Evolutionary conservation across 306 rosid species (phyloP).

Genomic region (Carpinus fangiana): DNA sequence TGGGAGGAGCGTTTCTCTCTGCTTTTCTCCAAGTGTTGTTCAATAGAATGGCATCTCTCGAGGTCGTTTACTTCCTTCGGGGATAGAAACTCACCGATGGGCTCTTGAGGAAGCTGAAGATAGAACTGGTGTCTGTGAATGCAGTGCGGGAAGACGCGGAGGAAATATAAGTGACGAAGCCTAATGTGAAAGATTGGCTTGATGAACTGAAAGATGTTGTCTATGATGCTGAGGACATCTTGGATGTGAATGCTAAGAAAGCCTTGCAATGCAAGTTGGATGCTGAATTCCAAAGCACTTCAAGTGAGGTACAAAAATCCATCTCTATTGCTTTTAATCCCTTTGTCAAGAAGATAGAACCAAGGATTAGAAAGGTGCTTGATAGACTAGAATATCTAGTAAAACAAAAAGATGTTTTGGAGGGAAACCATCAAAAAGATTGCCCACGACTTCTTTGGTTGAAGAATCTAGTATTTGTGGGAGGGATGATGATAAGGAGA

Average conservation of each 20-base stretch:
- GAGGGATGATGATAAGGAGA: slow-evolving; percentile 14
- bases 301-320: not conserved
- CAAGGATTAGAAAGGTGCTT: not conserved
- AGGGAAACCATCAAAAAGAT: not conserved
- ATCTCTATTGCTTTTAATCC: not conserved
- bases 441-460: not conserved
- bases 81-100: slow-evolving; percentile 3
- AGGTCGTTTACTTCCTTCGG: not conserved
- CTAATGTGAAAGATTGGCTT: slow-evolving; percentile 18
- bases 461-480: slow-evolving; percentile 3
- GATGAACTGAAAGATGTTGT: slow-evolving; percentile 14
- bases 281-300: not conserved
- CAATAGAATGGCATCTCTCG: slow-evolving; percentile 24
- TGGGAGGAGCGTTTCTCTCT: slow-evolving; percentile 21
- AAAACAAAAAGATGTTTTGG: not conserved
- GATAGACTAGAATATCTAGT: not conserved
- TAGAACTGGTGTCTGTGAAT: not conserved
- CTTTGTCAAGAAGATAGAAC: not conserved
- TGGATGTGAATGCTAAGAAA: not conserved
- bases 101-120: slow-evolving; percentile 12
- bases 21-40: slow-evolving; percentile 30
- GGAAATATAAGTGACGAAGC: slow-evolving; percentile 2
- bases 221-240: slow-evolving; percentile 9
- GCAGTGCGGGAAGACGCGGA: slow-evolving; percentile 32
- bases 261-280: not conserved